Percentiles rank a stretch among this genome's conserved stretches.
Conservation (phyloP, 2,329 filamentous ascomycete species). For the Paramyrothecium roridum region DNA sequence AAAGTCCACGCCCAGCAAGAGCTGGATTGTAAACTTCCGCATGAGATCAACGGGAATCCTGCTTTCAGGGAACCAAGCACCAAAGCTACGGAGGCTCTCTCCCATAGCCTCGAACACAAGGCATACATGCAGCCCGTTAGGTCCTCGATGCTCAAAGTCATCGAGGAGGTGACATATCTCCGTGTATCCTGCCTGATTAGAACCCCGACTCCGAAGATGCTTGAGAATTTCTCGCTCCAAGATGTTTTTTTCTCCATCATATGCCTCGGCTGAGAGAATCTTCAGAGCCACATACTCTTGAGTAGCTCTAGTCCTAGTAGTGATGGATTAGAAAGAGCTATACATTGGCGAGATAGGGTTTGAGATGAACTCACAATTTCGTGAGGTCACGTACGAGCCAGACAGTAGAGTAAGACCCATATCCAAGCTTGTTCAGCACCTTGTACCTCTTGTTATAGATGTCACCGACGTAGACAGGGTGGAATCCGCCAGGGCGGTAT, state of each 20-base stretch:
- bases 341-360: too few species aligned
- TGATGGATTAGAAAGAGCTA: neutral
- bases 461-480: conserved; percentile 13
- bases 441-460: conserved; percentile 7
- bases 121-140: conserved; percentile 25
- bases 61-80: conserved; percentile 6
- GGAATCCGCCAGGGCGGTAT: conserved; percentile 9
- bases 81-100: conserved; percentile 15
- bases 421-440: conserved; percentile 14
- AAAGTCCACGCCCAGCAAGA: conserved; percentile 13
- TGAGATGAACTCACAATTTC: conserved; percentile 2
- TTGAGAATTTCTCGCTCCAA: conserved; percentile 15
- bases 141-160: conserved; percentile 22
- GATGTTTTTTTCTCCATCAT: conserved; percentile 3
- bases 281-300: conserved; percentile 20
- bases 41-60: conserved; percentile 11
- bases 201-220: conserved; percentile 9
- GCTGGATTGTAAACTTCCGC: conserved; percentile 11
- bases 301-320: neutral
- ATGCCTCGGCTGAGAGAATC: conserved; percentile 16
- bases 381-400: conserved; percentile 10
- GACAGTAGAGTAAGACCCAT: conserved; percentile 13
- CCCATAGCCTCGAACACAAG: conserved; percentile 26
- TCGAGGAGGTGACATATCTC: conserved; percentile 12
- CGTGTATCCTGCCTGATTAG: neutral